Percentiles rank a stretch among this genome's conserved stretches.
These are phyloP conservation scores for Vitis hybrid DNA, from an alignment of 177 flowering plant species.

Conservation along the genomic window DNA sequence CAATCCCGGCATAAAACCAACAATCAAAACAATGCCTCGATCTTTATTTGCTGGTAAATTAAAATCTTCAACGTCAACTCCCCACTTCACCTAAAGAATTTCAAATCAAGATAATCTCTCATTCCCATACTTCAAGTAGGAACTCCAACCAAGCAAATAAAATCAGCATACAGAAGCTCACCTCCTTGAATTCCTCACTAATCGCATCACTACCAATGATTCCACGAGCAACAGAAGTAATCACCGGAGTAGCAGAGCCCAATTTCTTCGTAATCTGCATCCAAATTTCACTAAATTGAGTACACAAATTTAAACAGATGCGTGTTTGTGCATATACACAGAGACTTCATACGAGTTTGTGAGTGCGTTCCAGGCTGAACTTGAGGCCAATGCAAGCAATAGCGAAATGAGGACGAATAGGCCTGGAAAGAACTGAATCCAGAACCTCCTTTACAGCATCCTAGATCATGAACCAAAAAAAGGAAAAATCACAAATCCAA, in stretches of 20 bases:
- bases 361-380: slow-evolving; percentile 33
- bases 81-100: slow-evolving; percentile 38
- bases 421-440: slow-evolving; percentile 56
- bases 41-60: slow-evolving; percentile 8
- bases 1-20: slow-evolving; percentile 73
- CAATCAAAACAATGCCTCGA: slow-evolving; percentile 46
- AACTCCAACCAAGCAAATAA: background rate
- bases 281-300: background rate
- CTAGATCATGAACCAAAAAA: slow-evolving; percentile 23
- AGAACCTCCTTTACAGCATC: slow-evolving; percentile 56
- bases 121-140: background rate
- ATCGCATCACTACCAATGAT: slow-evolving; percentile 58
- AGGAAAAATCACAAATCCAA: background rate
- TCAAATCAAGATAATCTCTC: background rate
- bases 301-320: background rate
- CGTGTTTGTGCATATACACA: background rate
- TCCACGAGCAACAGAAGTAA: slow-evolving; percentile 46
- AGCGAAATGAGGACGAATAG: slow-evolving; percentile 76
- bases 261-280: slow-evolving; percentile 40
- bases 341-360: slow-evolving; percentile 35
- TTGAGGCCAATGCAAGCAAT: slow-evolving; percentile 34
- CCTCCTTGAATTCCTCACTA: slow-evolving; percentile 60
- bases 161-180: slow-evolving; percentile 1
- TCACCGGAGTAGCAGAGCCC: slow-evolving; percentile 46
- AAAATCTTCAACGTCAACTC: slow-evolving; percentile 3